A percentile compares a stretch with the other conserved stretches of the same genome.
phyloP scores from a whole-genome alignment of 305 asterid species.

The Fraxinus latifolia region DNA sequence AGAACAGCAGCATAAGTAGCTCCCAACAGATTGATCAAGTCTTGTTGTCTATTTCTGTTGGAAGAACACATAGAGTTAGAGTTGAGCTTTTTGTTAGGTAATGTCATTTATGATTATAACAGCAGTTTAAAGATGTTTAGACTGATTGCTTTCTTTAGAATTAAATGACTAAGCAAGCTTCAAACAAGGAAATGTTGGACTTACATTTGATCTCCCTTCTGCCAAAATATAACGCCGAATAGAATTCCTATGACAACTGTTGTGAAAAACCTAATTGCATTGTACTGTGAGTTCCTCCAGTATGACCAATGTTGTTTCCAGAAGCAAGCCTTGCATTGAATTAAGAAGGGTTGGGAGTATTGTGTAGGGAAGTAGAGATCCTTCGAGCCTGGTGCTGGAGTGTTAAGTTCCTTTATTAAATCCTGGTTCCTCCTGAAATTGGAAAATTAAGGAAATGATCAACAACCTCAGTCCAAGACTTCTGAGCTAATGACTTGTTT shows the following conservation, averaged over 20 bases:
- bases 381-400: constrained; percentile 28
- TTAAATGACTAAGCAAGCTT: not conserved
- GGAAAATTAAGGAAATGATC: not conserved
- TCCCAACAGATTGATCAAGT: constrained; percentile 39
- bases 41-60: constrained; percentile 38
- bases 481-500: not conserved
- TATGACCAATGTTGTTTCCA: constrained; percentile 54
- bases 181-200: constrained; percentile 7
- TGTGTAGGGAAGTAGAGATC: constrained; percentile 40
- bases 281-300: constrained; percentile 49
- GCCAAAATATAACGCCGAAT: constrained; percentile 45
- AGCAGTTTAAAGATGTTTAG: not conserved
- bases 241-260: constrained; percentile 36
- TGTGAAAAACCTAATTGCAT: constrained; percentile 39
- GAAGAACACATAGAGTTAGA: not conserved
- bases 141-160: not conserved
- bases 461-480: not conserved
- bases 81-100: not conserved
- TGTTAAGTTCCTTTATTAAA: constrained; percentile 36
- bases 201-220: constrained; percentile 38
- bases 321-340: constrained; percentile 47
- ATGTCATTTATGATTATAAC: not conserved
- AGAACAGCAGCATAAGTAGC: constrained; percentile 45
- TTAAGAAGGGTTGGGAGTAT: constrained; percentile 39
- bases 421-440: constrained; percentile 40